phyloP scores from a whole-genome alignment of 2,329 filamentous ascomycete species.

The Aspergillus phoenicis region DNA sequence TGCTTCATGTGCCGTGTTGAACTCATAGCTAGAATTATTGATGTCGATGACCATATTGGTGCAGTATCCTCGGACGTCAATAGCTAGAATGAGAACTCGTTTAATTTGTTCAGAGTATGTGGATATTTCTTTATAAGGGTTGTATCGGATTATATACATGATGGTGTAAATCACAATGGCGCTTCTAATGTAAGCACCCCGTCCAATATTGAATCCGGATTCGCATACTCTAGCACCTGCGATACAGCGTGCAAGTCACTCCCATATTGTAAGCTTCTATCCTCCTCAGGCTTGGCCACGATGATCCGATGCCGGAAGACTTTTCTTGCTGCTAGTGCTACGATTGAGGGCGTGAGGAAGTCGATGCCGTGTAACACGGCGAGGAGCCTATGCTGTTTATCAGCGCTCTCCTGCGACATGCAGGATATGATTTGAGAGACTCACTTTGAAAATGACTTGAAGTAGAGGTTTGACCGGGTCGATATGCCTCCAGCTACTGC shows the following conservation, averaged over 20 bases:
- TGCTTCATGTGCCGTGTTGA: no score
- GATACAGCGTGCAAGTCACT: conserved; percentile 73
- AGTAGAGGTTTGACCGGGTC: conserved; percentile 75
- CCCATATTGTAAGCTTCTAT: conserved; percentile 92
- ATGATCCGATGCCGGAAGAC: conserved; percentile 83
- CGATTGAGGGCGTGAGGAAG: conserved; percentile 81
- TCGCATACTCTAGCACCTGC: conserved; percentile 63
- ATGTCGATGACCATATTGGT: no score
- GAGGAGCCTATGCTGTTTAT: conserved; percentile 48
- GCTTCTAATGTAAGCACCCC: conserved; percentile 61
- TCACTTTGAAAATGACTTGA: conserved; percentile 66
- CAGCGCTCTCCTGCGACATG: background rate
- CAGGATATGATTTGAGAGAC: background rate
- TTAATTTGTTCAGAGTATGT: no score
- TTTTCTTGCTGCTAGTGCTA: conserved; percentile 80
- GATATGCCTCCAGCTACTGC: conserved; percentile 79
- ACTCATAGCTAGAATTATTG: no score
- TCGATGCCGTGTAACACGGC: conserved; percentile 78
- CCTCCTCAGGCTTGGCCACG: conserved; percentile 68
- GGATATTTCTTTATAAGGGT: no score
- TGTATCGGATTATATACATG: no score
- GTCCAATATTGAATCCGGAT: conserved; percentile 59
- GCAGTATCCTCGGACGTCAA: no score
- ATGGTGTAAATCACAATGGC: conserved; percentile 47
- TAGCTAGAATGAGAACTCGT: no score